These are phyloP conservation scores for Grammothele lineata DNA, from an alignment of 768 basidiomycete species.

Conservation along the genomic window DNA sequence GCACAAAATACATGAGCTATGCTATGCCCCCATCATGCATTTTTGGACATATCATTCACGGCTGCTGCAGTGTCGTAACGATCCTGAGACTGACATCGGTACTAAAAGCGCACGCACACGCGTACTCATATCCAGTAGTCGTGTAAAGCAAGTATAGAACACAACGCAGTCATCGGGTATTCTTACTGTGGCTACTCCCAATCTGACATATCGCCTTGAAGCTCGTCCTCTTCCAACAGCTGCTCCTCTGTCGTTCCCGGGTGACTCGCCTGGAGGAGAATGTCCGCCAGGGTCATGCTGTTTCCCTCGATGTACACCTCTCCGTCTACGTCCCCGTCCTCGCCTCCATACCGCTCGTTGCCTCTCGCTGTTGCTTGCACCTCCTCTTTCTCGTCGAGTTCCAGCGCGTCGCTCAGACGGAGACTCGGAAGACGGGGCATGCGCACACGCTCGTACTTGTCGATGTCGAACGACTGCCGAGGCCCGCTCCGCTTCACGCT, in stretches of 20 bases:
- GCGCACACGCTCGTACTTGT: constrained; percentile 11
- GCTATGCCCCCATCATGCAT: constrained; percentile 20
- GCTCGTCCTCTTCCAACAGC: constrained; percentile 29
- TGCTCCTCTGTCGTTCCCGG: constrained; percentile 35
- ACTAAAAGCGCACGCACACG: no score
- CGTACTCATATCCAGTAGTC: no score
- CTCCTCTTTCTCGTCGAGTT: constrained; percentile 3
- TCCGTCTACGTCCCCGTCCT: constrained; percentile 10
- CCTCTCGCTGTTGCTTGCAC: no score
- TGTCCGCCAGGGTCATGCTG: constrained; percentile 47
- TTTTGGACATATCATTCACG: constrained; percentile 5
- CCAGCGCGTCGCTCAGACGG: constrained; percentile 5
- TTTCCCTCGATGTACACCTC: constrained; percentile 35
- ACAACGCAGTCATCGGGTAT: no score
- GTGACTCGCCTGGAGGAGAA: constrained; percentile 27
- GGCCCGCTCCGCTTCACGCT: constrained; percentile 14
- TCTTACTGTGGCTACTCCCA: no score
- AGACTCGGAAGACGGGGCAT: constrained; percentile 8
- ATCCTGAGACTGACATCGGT: no score
- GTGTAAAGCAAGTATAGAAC: no score
- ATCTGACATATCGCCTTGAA: constrained; percentile 13
- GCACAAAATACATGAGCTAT: constrained; percentile 30
- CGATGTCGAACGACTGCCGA: constrained; percentile 15
- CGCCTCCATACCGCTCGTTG: no score
- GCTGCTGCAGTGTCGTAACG: no score